Percentiles rank a stretch among this genome's conserved stretches.
phyloP scores from a whole-genome alignment of 345 rosid genomes.

The Eucalyptus tenuipes region DNA sequence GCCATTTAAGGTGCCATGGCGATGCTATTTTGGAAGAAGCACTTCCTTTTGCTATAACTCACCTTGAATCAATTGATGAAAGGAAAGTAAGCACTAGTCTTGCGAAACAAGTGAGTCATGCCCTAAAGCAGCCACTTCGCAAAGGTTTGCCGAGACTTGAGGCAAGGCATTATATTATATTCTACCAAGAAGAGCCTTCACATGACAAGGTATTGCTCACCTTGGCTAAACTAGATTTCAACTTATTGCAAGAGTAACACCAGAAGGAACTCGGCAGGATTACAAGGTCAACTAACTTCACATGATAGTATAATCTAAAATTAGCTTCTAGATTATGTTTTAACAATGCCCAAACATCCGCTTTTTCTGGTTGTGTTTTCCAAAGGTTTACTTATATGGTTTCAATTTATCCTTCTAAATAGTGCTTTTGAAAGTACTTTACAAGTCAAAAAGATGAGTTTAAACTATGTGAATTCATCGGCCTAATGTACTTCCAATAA shows the following conservation, averaged over 20 bases:
- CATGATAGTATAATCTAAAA: background rate
- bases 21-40: constrained; percentile 2
- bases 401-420: background rate
- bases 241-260: background rate
- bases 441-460: background rate
- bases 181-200: background rate
- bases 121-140: background rate
- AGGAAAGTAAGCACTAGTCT: background rate
- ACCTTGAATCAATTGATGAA: background rate
- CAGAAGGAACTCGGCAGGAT: background rate
- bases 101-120: background rate
- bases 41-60: background rate
- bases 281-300: background rate
- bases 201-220: background rate
- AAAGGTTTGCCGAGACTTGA: background rate
- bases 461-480: background rate
- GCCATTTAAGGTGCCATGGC: background rate
- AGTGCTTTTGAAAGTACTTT: background rate
- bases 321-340: background rate
- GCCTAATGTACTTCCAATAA: background rate
- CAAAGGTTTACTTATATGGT: background rate
- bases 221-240: constrained; percentile 2
- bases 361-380: no score
- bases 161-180: background rate
- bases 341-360: background rate